A percentile compares a stretch with the other conserved stretches of the same genome.
Evolutionary conservation across 257 asterid species (phyloP).

Genomic region (Mitragyna speciosa): DNA sequence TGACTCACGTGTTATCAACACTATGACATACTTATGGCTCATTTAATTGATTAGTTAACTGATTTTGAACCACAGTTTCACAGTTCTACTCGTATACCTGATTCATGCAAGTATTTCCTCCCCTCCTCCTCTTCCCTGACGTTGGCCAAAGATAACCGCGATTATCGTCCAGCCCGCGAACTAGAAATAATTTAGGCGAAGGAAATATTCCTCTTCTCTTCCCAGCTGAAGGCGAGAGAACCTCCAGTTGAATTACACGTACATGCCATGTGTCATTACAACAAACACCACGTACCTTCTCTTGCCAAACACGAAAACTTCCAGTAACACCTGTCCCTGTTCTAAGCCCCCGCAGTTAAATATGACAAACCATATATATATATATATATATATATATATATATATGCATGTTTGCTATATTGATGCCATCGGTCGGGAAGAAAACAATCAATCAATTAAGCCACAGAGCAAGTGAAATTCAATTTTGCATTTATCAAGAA

Average conservation of each 20-base stretch:
- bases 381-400: no score
- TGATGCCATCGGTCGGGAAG: no score
- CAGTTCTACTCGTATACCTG: no score
- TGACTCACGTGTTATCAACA: no score
- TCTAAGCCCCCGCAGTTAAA: not conserved
- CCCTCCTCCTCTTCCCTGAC: no score
- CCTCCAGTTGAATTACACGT: constrained; percentile 19
- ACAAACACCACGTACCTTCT: constrained; percentile 7
- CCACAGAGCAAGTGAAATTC: not conserved
- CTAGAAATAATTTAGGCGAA: not conserved
- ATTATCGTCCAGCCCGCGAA: not conserved
- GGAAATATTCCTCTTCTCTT: not conserved
- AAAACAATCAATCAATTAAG: no score
- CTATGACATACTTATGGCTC: no score
- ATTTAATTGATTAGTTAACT: no score
- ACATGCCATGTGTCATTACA: constrained; percentile 7
- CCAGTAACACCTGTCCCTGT: constrained; percentile 27
- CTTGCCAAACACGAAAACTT: constrained; percentile 27
- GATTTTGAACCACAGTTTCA: no score
- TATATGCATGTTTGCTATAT: not conserved
- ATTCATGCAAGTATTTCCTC: no score
- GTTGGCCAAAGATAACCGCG: not conserved
- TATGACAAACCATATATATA: not conserved
- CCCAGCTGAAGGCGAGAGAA: not conserved
- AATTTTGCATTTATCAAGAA: not conserved